These are phyloP conservation scores for Nemania abortiva DNA, from an alignment of 2,329 filamentous ascomycete genomes.

Conservation along the genomic window DNA sequence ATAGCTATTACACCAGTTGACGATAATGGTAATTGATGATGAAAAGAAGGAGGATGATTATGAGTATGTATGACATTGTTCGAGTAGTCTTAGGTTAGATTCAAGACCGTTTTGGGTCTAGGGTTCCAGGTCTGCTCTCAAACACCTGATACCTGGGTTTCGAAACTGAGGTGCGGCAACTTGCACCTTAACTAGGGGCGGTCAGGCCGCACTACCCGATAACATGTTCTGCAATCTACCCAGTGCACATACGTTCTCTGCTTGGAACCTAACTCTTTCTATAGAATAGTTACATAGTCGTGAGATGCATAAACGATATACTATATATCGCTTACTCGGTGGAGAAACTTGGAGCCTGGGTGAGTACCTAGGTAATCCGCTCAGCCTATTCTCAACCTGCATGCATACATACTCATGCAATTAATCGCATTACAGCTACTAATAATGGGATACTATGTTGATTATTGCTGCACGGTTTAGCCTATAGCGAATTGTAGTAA, in stretches of 20 bases:
- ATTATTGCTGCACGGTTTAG: neutral
- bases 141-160: constrained; percentile 45
- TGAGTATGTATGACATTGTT: constrained; percentile 11
- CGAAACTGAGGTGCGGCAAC: constrained; percentile 35
- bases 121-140: constrained; percentile 41
- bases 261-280: neutral
- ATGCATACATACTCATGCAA: neutral
- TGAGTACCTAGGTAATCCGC: neutral
- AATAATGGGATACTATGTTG: neutral
- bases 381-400: neutral
- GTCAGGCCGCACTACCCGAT: constrained; percentile 33
- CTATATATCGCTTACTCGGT: neutral
- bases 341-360: neutral
- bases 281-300: neutral
- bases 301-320: neutral
- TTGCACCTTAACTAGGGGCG: neutral
- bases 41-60: neutral
- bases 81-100: constrained; percentile 3
- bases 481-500: neutral
- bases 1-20: constrained; percentile 10
- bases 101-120: constrained; percentile 23
- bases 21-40: neutral
- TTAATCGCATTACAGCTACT: neutral
- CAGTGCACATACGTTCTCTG: neutral
- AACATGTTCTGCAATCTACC: neutral